Evolutionary conservation across 192 early-diverging fungal genomes (phyloP).

Genomic region (Geosiphon pyriformis): DNA sequence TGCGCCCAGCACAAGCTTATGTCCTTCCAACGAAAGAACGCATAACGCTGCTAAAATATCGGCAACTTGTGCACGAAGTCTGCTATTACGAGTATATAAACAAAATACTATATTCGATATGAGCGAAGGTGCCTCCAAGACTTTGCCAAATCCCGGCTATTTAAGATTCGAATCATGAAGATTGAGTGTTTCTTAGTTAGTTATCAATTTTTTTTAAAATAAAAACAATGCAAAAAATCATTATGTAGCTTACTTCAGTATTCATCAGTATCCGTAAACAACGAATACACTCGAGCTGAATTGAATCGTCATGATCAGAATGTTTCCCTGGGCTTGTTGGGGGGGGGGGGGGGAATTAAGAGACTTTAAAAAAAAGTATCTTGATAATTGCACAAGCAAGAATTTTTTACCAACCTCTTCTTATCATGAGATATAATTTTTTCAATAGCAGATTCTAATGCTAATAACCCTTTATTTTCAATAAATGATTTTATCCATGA

Average conservation of each 20-base stretch:
- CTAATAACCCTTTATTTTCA: slow-evolving; percentile 39
- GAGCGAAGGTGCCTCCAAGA: slow-evolving; percentile 32
- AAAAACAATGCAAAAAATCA: not conserved
- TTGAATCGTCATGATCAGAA: slow-evolving; percentile 37
- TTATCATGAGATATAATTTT: slow-evolving; percentile 34
- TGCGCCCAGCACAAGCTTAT: slow-evolving; percentile 38
- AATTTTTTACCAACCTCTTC: slow-evolving; percentile 29
- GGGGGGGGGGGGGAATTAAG: not conserved
- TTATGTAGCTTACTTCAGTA: slow-evolving; percentile 36
- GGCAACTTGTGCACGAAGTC: slow-evolving; percentile 38
- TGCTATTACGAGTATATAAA: slow-evolving; percentile 38
- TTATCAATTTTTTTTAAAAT: slow-evolving; percentile 3
- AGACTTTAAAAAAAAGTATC: slow-evolving; percentile 1
- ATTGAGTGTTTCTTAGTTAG: no score
- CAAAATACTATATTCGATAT: slow-evolving; percentile 35
- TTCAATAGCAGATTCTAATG: slow-evolving; percentile 44
- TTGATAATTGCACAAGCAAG: not conserved
- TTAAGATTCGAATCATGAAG: not conserved
- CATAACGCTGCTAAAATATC: slow-evolving; percentile 45
- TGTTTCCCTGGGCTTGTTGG: slow-evolving; percentile 15
- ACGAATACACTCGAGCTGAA: slow-evolving; percentile 45
- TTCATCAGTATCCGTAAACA: slow-evolving; percentile 47
- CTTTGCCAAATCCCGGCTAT: slow-evolving; percentile 43
- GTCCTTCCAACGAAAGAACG: slow-evolving; percentile 36
- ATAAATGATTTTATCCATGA: slow-evolving; percentile 50